Evolutionary conservation across 306 rosid genomes (phyloP), one percentile per base, ranked within the genome.

Genomic region (Psophocarpus tetragonolobus): DNA sequence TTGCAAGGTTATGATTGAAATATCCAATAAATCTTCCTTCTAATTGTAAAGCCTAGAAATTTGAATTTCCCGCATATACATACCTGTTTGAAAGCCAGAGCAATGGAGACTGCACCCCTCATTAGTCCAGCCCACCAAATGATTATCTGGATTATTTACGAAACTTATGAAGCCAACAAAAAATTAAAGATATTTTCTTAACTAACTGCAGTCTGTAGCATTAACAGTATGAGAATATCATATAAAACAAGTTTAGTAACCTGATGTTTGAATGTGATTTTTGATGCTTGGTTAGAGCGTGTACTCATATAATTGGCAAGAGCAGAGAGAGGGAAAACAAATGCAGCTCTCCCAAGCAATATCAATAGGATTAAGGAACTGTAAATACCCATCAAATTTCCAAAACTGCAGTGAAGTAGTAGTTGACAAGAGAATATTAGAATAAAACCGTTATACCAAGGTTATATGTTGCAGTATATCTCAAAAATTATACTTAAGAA

Each of bases 91-190:
- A 94, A 94, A 73, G 98, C 98, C 82, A 94, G 68, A 75, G 98
- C 98, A 76, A 94, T 89, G 26, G 97, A 94, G 36, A 94, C 97
- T 17, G 97, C 98, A 65, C 97, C 98, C 70, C 97, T 84, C 84
- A 94, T 94, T 21, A 94, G 90, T 12, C 98, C 97, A 8, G 97
- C 97, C 98, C 98, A 94, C 93, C 98, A 94, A 78, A 94, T 89
- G 68, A 90, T 72, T 79, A 87, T 71, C 97, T 94, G 77, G 29
- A 82, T 56, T 76, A 63, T 51, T 48, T 24, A 62, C 23, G 27
- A 69, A 80, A 61, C n/a, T 11, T 39, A 50, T 42, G 41, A 78
- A 23, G 12, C 13, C 41, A 29, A 62, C 38, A 35, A 62, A 41
- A 38, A 60, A 23, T 21, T 9, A 38, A 12, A n/a, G n/a, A 6